Base-by-base conservation (phyloP, 257 asterid species). In the Fraxinus anomala region DNA sequence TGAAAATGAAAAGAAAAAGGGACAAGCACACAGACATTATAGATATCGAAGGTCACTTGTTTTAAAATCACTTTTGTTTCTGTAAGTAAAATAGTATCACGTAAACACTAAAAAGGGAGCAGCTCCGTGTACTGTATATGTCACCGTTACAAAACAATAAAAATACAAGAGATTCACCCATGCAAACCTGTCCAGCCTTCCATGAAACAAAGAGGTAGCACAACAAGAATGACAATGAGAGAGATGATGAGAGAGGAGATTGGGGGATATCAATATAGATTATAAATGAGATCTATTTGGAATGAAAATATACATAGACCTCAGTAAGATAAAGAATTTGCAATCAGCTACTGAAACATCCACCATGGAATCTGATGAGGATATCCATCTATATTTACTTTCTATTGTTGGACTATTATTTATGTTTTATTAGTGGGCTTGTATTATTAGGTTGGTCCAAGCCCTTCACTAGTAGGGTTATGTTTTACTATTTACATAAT, bases 161-260 rank as follows among this genome's bases (percentile, higher is more conserved):
- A 59, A 30, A 59, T 54, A 54, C 26, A 54, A 19, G 24, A 54
- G 65, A 59, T 59, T n/a, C 68, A 7, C 68, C 30, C 12, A 59
- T 14, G 14, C 16, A 73, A 30, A 39, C 63, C 61, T 6, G 44
- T 65, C 39, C 76, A 76, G 75, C 73, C 79, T 51, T 67, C 42
- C 68, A 42, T 61, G 13, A 44, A 71, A 39, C 59, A 23, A 24
- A 30, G 28, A 59, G 30, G 21, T 42, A 21, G 63, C 61, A 68
- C 49, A 33, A 70, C 28, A 31, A 82, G n/a, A 56, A 54, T 4
- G 44, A 47, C 65, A 12, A 5, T 5, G 44, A 19, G 23, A 8
- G 66, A 9, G 4, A 49, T 17, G 21, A 49, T 13, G 59, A 33
- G 6, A 13, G 63, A 16, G 14, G 4, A 26, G 28, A 56, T 5